A percentile compares a stretch with the other conserved stretches of the same genome.
Conservation (phyloP, 306 rosid genomes). For the Cucumis melo region DNA sequence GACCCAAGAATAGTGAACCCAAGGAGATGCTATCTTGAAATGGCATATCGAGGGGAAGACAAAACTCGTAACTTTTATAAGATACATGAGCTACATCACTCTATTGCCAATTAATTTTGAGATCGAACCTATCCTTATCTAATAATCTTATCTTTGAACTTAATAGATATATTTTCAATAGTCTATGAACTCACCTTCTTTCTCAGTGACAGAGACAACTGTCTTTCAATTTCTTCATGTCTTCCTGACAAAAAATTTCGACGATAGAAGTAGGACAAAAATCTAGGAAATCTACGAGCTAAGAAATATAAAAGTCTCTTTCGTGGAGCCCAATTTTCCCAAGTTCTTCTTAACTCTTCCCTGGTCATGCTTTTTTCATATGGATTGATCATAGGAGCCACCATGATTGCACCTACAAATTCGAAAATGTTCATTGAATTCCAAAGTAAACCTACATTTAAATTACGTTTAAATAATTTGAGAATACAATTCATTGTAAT, state of each 20-base stretch:
- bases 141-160: background rate
- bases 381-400: slow-evolving; percentile 80
- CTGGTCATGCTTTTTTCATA: slow-evolving; percentile 59
- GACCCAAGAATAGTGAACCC: too few species aligned
- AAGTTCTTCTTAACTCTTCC: slow-evolving; percentile 63
- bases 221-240: slow-evolving; percentile 57
- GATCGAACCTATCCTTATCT: too few species aligned
- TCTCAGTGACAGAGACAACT: slow-evolving; percentile 47
- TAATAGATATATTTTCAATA: background rate
- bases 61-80: too few species aligned
- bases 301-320: slow-evolving; percentile 49
- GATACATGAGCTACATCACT: too few species aligned
- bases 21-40: too few species aligned
- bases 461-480: background rate
- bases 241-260: slow-evolving; percentile 64
- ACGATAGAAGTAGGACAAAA: slow-evolving; percentile 50
- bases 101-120: too few species aligned
- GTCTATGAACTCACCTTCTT: slow-evolving; percentile 43
- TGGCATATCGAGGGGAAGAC: too few species aligned
- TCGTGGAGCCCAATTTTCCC: slow-evolving; percentile 73
- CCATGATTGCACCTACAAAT: slow-evolving; percentile 70
- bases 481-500: background rate
- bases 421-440: slow-evolving; percentile 11
- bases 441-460: background rate
- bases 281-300: slow-evolving; percentile 67